Base-by-base conservation (phyloP, 257 asterid species). In the Solanum clarkiae region DNA sequence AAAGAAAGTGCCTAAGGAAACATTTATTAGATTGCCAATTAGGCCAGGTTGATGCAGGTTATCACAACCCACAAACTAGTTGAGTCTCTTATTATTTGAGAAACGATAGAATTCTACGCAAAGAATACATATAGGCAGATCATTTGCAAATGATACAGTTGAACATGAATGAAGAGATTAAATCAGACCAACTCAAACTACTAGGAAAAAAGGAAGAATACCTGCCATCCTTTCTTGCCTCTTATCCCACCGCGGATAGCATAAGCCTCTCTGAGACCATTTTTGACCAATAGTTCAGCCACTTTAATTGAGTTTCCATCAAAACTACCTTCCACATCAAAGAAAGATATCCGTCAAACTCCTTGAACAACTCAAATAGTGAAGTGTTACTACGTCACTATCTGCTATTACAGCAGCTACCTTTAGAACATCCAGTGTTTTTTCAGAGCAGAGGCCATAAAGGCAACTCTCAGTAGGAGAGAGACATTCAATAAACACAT, bases 151-250 rank as follows among this genome's bases (percentile, higher is more conserved):
- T 22, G 42, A 13, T 26, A 16, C 62, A 77, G 82, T 51, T 51
- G 45, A 24, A 24, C 62, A 24, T 4, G 82, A 77, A 51, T 49
- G 62, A 77, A 77, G 62, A 49, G 16, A 77, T 40, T 74, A 74
- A 49, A 49, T 51, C 82, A 15, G 42, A 62, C 11, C 26, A 29
- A 44, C 68, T 18, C 70, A 86, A 83, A 16, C 59, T 85, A 55
- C 29, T 44, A 32, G 40, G 80, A 62, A 66, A 12, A 68, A 8
- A 75, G 51, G 59, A 62, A 55, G 66, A 85, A 74, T 88, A 93
- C 99, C 98, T 90, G 93, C 99, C 99, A 95, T 84, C 99, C 99
- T 29, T 94, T 93, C 80, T 90, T 88, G 92, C 99, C 99, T 90
- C 91, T 88, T 83, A 93, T 85, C 70, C 99, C 99, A 92, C 99